Evolutionary conservation across 495 filamentous ascomycete genomes (phyloP).

Genomic region (Tuber magnatum): DNA sequence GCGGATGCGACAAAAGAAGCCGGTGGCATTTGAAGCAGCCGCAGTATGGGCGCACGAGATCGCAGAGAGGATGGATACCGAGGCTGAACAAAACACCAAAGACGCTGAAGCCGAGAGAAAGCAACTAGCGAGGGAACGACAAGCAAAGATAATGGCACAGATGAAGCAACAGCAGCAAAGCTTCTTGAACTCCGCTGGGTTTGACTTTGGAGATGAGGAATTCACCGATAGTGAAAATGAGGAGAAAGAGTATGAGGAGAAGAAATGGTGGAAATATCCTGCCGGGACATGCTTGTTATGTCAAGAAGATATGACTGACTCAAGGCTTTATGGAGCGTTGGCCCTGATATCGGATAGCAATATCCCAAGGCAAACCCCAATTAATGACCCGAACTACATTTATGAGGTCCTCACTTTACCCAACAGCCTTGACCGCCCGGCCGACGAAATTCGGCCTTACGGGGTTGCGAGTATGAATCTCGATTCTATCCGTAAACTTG

Average conservation of each 20-base stretch:
- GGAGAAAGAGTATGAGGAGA: slow-evolving; percentile 54
- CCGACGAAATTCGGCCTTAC: slow-evolving; percentile 74
- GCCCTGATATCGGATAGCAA: slow-evolving; percentile 79
- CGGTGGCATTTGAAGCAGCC: slow-evolving; percentile 59
- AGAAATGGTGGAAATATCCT: slow-evolving; percentile 87
- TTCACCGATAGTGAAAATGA: slow-evolving; percentile 69
- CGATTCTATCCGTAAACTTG: slow-evolving; percentile 64
- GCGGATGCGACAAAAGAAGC: slow-evolving; percentile 74
- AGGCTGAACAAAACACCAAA: slow-evolving; percentile 44
- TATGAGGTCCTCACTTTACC: slow-evolving; percentile 73
- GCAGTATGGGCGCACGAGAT: slow-evolving; percentile 42
- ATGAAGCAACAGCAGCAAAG: slow-evolving; percentile 95
- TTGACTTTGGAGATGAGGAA: slow-evolving; percentile 53
- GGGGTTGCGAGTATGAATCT: slow-evolving; percentile 83
- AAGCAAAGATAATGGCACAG: slow-evolving; percentile 90
- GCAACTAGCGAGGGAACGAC: slow-evolving; percentile 80
- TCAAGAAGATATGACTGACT: slow-evolving; percentile 90
- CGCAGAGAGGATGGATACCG: slow-evolving; percentile 38
- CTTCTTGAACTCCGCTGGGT: slow-evolving; percentile 76
- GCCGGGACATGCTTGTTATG: slow-evolving; percentile 89
- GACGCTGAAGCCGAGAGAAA: slow-evolving; percentile 65
- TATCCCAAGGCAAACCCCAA: slow-evolving; percentile 76
- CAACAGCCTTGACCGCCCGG: slow-evolving; percentile 70
- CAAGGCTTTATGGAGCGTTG: slow-evolving; percentile 83
- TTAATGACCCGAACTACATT: slow-evolving; percentile 73